A percentile compares a stretch with the other conserved stretches of the same genome.
Evolutionary conservation across 2,329 filamentous ascomycete genomes (phyloP).

Genomic region (Kalmusia sp.): DNA sequence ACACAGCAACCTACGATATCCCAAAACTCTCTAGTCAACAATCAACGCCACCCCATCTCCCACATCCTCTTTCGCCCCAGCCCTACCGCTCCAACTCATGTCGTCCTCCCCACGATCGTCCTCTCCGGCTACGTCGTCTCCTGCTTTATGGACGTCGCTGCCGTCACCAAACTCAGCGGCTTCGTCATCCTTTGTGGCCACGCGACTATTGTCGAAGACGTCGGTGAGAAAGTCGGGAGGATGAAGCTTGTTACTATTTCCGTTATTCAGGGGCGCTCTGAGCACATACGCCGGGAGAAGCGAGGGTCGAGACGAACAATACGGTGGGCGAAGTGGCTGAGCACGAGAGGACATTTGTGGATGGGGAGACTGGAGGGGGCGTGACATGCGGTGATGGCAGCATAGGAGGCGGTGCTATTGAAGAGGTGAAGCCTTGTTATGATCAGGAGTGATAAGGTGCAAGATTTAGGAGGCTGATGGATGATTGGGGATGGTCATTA

Average conservation of each 20-base stretch:
- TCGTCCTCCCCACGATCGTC: conserved; percentile 85
- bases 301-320: conserved; percentile 67
- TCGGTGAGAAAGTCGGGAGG: conserved; percentile 76
- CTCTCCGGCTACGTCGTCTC: conserved; percentile 85
- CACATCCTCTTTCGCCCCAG: conserved; percentile 79
- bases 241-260: conserved; percentile 80
- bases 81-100: conserved; percentile 70
- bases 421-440: conserved; percentile 33
- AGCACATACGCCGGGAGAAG: conserved; percentile 71
- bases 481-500: no score
- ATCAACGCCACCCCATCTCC: conserved; percentile 72
- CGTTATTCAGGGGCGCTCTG: conserved; percentile 74
- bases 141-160: conserved; percentile 74
- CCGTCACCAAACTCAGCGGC: conserved; percentile 79
- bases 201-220: conserved; percentile 70
- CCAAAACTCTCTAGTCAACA: conserved; percentile 77
- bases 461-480: neutral
- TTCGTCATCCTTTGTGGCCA: conserved; percentile 81
- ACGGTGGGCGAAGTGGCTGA: conserved; percentile 64
- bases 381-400: conserved; percentile 32
- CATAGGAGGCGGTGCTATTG: conserved; percentile 27
- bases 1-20: conserved; percentile 65
- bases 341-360: conserved; percentile 64
- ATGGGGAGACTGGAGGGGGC: conserved; percentile 51
- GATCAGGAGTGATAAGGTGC: conserved; percentile 15